Conservation (phyloP, 371 early-diverging fungal genomes). For the Mucor irregularis region DNA sequence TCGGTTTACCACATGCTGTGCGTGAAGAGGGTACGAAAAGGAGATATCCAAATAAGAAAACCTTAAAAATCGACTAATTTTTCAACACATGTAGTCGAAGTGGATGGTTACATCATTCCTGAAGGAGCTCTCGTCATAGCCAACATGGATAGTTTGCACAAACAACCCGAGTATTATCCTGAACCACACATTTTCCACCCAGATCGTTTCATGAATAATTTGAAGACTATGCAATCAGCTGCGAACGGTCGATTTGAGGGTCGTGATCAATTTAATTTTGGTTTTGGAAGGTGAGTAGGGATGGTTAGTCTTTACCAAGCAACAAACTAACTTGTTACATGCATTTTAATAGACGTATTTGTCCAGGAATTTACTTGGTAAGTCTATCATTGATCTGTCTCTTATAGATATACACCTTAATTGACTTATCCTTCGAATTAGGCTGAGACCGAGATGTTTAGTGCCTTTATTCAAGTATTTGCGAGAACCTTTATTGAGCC, state of each 20-base stretch:
- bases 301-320: neutral
- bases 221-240: constrained; percentile 9
- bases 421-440: neutral
- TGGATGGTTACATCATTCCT: constrained; percentile 13
- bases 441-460: constrained; percentile 9
- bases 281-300: constrained; percentile 20
- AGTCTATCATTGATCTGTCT: neutral
- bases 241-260: constrained; percentile 12
- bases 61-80: too few species aligned
- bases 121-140: constrained; percentile 6
- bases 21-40: constrained; percentile 6
- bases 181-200: constrained; percentile 14
- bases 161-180: constrained; percentile 1
- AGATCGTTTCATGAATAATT: constrained; percentile 15
- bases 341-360: neutral
- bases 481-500: constrained; percentile 2
- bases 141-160: constrained; percentile 15
- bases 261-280: constrained; percentile 21
- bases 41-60: too few species aligned
- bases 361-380: constrained; percentile 1
- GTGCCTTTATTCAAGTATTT: constrained; percentile 1
- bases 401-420: neutral
- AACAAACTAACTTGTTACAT: neutral
- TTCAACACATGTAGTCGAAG: neutral
- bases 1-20: constrained; percentile 12